These are phyloP conservation scores for Mucor piriformis DNA, from an alignment of 371 early-diverging fungal species.

Conservation along the genomic window DNA sequence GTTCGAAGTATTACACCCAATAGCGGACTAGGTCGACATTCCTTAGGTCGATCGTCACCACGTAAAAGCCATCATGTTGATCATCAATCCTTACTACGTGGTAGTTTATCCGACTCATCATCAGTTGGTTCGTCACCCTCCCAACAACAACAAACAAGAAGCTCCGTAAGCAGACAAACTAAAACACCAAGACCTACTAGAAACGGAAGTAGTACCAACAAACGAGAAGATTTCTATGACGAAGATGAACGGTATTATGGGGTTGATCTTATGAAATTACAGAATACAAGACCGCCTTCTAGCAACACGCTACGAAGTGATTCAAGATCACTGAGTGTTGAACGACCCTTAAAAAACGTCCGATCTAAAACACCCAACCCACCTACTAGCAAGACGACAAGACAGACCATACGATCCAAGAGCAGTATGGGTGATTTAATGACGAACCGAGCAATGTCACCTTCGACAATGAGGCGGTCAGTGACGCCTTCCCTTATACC, in stretches of 20 bases:
- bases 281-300: not conserved
- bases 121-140: conserved; percentile 14
- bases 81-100: conserved; percentile 11
- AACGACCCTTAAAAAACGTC: not conserved
- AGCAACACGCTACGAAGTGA: not conserved
- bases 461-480: conserved; percentile 22
- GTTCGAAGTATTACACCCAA: conserved; percentile 22
- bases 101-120: conserved; percentile 23
- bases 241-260: conserved; percentile 29
- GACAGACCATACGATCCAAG: conserved; percentile 20
- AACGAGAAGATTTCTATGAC: conserved; percentile 29
- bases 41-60: conserved; percentile 12
- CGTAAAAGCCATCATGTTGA: not conserved
- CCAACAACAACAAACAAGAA: conserved; percentile 2
- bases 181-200: conserved; percentile 19
- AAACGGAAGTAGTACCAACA: conserved; percentile 1
- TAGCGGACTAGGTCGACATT: conserved; percentile 1
- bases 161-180: not conserved
- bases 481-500: conserved; percentile 54
- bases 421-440: conserved; percentile 38
- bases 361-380: conserved; percentile 42
- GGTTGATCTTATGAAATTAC: conserved; percentile 17
- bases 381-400: conserved; percentile 17
- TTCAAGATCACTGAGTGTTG: not conserved
- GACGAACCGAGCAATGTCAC: conserved; percentile 12